Conservation (phyloP, 2,329 filamentous ascomycete species). For the Cytospora mali region DNA sequence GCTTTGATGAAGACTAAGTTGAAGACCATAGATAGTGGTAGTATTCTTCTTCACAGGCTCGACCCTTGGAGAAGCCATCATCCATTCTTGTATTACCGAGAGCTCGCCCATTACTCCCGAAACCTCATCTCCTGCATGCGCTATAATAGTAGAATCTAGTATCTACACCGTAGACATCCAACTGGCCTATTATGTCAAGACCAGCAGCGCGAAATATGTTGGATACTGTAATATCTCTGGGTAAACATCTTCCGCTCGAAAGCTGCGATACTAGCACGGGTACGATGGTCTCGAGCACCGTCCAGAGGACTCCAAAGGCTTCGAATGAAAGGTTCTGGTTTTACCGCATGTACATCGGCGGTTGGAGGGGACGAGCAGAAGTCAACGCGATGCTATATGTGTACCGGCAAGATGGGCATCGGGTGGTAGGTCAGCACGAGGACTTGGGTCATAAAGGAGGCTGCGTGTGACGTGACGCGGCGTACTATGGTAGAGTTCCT, state of each 20-base stretch:
- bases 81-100: slow-evolving; percentile 70
- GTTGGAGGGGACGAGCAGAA: background rate
- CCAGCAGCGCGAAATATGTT: slow-evolving; percentile 67
- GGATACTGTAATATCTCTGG: slow-evolving; percentile 71
- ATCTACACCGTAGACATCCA: slow-evolving; percentile 60
- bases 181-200: slow-evolving; percentile 72
- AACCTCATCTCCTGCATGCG: slow-evolving; percentile 34
- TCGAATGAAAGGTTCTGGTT: slow-evolving; percentile 38
- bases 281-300: slow-evolving; percentile 59
- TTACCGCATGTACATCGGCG: no score
- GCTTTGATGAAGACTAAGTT: slow-evolving; percentile 66
- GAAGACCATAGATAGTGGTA: slow-evolving; percentile 67
- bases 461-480: no score
- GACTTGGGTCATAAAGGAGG: no score
- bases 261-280: slow-evolving; percentile 61
- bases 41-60: slow-evolving; percentile 67
- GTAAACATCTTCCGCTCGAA: slow-evolving; percentile 55
- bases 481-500: no score
- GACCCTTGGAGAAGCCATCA: slow-evolving; percentile 69
- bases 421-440: background rate
- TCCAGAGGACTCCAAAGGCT: slow-evolving; percentile 51
- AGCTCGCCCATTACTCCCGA: slow-evolving; percentile 59
- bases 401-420: background rate
- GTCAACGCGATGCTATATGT: background rate
- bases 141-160: slow-evolving; percentile 42